Evolutionary conservation across 2,329 filamentous ascomycete species (phyloP).

Genomic region (Whalleya microplaca): DNA sequence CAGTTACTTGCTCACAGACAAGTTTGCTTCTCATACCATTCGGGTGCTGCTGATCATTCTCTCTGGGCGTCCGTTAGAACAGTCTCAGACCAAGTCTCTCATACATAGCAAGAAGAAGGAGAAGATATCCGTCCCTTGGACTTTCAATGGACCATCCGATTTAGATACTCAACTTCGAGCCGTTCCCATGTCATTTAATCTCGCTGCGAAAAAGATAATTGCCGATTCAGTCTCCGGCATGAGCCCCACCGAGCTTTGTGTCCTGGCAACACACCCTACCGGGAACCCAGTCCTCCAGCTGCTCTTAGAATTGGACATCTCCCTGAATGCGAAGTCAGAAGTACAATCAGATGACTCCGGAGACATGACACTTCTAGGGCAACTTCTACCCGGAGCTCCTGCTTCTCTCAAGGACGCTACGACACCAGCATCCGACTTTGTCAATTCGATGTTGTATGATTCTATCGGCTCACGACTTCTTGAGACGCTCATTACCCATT

Average conservation of each 20-base stretch:
- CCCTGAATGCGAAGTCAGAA: slow-evolving; percentile 66
- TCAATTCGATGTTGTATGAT: slow-evolving; percentile 88
- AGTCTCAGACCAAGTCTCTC: slow-evolving; percentile 69
- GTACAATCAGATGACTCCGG: slow-evolving; percentile 55
- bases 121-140: slow-evolving; percentile 67
- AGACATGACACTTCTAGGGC: slow-evolving; percentile 65
- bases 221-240: slow-evolving; percentile 73
- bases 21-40: slow-evolving; percentile 88
- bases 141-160: slow-evolving; percentile 54
- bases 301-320: slow-evolving; percentile 83
- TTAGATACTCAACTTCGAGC: slow-evolving; percentile 49
- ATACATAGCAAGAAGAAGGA: slow-evolving; percentile 94
- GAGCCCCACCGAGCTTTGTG: slow-evolving; percentile 78
- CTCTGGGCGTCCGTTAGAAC: slow-evolving; percentile 78
- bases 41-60: slow-evolving; percentile 85
- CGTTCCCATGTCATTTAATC: slow-evolving; percentile 79
- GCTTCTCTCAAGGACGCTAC: slow-evolving; percentile 72
- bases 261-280: slow-evolving; percentile 84
- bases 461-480: slow-evolving; percentile 86
- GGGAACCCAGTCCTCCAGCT: slow-evolving; percentile 94
- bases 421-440: slow-evolving; percentile 74
- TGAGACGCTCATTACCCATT: slow-evolving; percentile 80
- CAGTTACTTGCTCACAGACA: slow-evolving; percentile 81
- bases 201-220: slow-evolving; percentile 82
- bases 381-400: slow-evolving; percentile 76